A percentile compares a stretch with the other conserved stretches of the same genome.
Evolutionary conservation across 2,329 filamentous ascomycete genomes (phyloP).

Genomic region (Cryoendolithus antarcticus): DNA sequence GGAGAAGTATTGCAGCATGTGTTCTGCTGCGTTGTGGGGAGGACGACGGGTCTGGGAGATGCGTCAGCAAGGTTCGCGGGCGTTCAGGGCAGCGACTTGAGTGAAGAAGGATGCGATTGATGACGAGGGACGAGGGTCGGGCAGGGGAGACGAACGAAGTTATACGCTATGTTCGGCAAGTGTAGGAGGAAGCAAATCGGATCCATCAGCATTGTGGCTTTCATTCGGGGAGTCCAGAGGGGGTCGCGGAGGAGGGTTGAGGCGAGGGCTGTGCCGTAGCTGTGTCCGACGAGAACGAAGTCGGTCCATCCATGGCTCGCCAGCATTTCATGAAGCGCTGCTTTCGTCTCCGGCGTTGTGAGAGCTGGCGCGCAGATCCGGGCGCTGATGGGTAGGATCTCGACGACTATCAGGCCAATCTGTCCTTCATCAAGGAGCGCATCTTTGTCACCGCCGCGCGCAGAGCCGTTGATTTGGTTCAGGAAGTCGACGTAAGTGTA

Average conservation of each 20-base stretch:
- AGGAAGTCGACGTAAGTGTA: constrained; percentile 50
- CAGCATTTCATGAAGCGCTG: constrained; percentile 43
- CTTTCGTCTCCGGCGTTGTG: constrained; percentile 38
- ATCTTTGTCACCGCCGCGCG: no score
- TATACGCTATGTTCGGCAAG: constrained; percentile 54
- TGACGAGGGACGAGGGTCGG: no score
- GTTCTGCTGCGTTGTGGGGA: constrained; percentile 45
- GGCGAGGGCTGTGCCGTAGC: constrained; percentile 48
- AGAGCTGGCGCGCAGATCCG: constrained; percentile 45
- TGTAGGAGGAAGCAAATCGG: constrained; percentile 55
- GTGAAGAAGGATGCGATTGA: no score
- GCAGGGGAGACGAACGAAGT: constrained; percentile 38
- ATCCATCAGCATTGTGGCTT: constrained; percentile 41
- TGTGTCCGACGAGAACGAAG: constrained; percentile 47
- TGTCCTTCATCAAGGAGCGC: constrained; percentile 25
- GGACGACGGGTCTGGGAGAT: constrained; percentile 1
- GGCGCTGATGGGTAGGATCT: constrained; percentile 53
- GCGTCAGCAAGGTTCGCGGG: background rate
- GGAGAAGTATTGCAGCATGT: constrained; percentile 56
- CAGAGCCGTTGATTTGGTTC: constrained; percentile 31
- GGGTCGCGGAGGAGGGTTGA: constrained; percentile 45
- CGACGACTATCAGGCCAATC: constrained; percentile 52
- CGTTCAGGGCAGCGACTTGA: no score
- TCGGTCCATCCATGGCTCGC: constrained; percentile 42
- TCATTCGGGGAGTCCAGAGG: constrained; percentile 30